Base-by-base conservation (phyloP, 805 yeast genomes). In the Metschnikowia corniflorae region DNA sequence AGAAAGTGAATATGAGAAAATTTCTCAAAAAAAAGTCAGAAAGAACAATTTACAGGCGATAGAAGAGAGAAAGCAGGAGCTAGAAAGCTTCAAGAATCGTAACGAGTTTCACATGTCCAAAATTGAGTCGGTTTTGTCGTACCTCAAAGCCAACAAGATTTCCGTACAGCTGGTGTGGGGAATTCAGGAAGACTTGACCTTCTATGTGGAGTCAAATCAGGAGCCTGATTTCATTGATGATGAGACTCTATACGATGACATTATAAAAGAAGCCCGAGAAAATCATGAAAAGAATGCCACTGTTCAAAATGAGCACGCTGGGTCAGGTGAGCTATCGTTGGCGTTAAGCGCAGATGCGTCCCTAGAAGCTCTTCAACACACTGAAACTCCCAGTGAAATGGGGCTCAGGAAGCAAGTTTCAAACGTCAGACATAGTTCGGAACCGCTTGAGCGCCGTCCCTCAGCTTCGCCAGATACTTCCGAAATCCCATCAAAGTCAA, bases 41-140 rank as follows among this genome's bases (percentile, higher is more conserved):
- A 66, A 65, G 53, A 67, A 63, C 42, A 60, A 60, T 37, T 40
- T 52, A 37, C 54, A 53, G 41, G 52, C 58, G 5, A 55, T 63
- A 21, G 73, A 68, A 38, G 63, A 61, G 26, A 60, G 67, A 29
- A 68, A 67, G 45, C 70, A 61, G 34, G 70, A 67, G 39, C 57
- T 68, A 31, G 68, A 63, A 31, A 31, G 40, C 7, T 59, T 56
- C 24, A 51, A 54, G 26, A 50, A 48, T 19, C 54, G 53, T 24
- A 61, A 66, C 37, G 60, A 57, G 42, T 64, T 65, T 43, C 71
- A 68, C 44, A 47, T 58, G 17, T 66, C 62, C 30, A 63, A 61
- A 38, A 49, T 67, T 18, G 57, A 60, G 38, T 53, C 53, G 15
- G 50, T 61, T 19, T 56, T 65, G 29, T 53, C 51, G 23, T 51